phyloP scores from a whole-genome alignment of 139 green algal species.

The Zygnema circumcarinatum region DNA sequence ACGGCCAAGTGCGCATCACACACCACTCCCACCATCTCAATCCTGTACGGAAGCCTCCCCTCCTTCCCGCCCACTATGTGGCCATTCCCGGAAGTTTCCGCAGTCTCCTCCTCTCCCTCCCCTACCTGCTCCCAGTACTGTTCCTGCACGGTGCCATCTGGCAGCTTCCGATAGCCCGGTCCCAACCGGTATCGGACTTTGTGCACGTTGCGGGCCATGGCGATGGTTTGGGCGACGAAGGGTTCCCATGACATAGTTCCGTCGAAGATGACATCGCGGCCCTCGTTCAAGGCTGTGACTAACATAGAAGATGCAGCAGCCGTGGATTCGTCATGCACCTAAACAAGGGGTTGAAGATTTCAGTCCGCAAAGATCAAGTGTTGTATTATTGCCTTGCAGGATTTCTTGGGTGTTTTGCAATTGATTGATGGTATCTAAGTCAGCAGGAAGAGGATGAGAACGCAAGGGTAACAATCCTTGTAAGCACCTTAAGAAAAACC shows the following conservation, averaged over 20 bases:
- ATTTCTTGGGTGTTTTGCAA: too few relatives aligned
- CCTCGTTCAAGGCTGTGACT: slow-evolving; percentile 46
- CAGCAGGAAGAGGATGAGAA: too few relatives aligned
- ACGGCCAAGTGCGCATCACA: slow-evolving; percentile 43
- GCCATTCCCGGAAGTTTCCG: neutral
- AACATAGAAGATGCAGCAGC: slow-evolving; percentile 41
- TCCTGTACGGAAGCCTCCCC: slow-evolving; percentile 27
- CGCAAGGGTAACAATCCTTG: too few relatives aligned
- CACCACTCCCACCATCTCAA: slow-evolving; percentile 48
- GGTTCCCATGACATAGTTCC: slow-evolving; percentile 57
- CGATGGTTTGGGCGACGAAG: slow-evolving; percentile 50
- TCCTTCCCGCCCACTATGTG: neutral
- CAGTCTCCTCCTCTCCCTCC: neutral
- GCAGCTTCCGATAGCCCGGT: slow-evolving; percentile 24
- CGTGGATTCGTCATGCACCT: slow-evolving; percentile 38
- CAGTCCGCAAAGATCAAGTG: neutral
- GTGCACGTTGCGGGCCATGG: slow-evolving; percentile 41
- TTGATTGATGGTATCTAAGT: too few relatives aligned
- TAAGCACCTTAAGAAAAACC: too few relatives aligned
- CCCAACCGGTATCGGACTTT: slow-evolving; percentile 16
- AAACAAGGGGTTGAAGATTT: neutral
- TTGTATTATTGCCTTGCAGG: neutral
- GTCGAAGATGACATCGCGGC: slow-evolving; percentile 58
- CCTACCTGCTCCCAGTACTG: slow-evolving; percentile 39
- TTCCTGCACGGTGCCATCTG: slow-evolving; percentile 20